phyloP scores from a whole-genome alignment of 108 stramenopile species.

The Schizochytrium sp. region DNA sequence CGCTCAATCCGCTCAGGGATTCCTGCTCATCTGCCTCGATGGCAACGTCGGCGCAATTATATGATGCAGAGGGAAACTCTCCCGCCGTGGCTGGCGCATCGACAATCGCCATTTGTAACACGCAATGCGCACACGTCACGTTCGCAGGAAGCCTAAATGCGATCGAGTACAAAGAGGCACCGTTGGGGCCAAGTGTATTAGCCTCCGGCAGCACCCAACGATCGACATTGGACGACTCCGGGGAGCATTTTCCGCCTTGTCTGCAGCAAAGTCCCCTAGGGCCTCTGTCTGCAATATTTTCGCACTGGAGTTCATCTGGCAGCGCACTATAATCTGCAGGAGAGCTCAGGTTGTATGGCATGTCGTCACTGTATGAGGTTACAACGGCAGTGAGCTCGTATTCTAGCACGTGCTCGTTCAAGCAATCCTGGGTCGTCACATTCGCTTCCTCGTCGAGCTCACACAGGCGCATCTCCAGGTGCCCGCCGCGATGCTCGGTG shows the following conservation, averaged over 20 bases:
- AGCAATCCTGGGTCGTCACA: background rate
- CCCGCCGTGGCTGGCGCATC: background rate
- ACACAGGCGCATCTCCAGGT: background rate
- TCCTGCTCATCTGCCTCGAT: constrained; percentile 22
- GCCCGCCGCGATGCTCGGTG: background rate
- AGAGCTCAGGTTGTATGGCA: background rate
- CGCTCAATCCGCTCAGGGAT: no score
- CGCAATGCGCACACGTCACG: background rate
- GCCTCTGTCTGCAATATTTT: background rate
- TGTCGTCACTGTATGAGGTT: background rate
- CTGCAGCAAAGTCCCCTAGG: background rate
- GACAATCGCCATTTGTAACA: background rate
- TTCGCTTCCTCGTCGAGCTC: background rate
- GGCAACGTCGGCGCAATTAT: constrained; percentile 92
- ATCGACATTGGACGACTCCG: background rate
- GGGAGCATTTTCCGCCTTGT: background rate
- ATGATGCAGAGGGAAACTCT: constrained; percentile 53
- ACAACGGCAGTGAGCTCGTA: background rate
- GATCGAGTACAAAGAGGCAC: background rate
- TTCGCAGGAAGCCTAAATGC: background rate
- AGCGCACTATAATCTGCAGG: background rate
- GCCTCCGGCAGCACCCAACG: background rate
- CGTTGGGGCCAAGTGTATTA: background rate
- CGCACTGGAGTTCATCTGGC: background rate
- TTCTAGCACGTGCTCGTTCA: background rate